Conservation (phyloP, 2,329 filamentous ascomycete species). For the Cladosporium colombiae region DNA sequence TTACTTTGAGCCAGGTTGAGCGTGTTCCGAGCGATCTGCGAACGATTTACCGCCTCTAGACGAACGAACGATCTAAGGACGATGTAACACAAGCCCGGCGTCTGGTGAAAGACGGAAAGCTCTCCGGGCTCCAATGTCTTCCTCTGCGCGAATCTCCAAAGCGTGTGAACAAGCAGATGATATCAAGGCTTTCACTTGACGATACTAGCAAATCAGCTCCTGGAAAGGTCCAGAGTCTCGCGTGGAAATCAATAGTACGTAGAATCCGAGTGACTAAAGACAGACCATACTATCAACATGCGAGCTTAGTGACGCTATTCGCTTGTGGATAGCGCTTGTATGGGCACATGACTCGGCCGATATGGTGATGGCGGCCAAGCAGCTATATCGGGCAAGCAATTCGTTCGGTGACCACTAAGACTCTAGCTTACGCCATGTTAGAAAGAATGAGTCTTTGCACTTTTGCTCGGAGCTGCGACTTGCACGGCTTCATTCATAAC, state of each 20-base stretch:
- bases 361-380: background rate
- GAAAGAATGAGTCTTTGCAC: background rate
- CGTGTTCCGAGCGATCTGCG: background rate
- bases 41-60: background rate
- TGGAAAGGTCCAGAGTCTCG: background rate
- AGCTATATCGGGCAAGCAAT: background rate
- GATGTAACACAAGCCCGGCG: background rate
- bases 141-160: background rate
- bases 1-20: background rate
- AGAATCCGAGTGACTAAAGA: background rate
- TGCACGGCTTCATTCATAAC: background rate
- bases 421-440: background rate
- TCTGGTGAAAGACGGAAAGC: background rate
- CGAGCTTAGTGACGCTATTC: background rate
- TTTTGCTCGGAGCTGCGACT: background rate
- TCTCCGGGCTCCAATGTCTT: background rate
- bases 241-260: background rate
- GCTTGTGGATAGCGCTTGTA: background rate
- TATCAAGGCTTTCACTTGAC: background rate
- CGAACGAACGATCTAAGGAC: background rate
- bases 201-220: background rate
- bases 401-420: background rate
- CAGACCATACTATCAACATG: background rate
- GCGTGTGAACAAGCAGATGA: background rate
- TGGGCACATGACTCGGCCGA: background rate